Percentiles rank a stretch among this genome's conserved stretches.
These are phyloP conservation scores for Dictyostelium brefeldianum DNA, from an alignment of 78 protist species.

Conservation along the genomic window DNA sequence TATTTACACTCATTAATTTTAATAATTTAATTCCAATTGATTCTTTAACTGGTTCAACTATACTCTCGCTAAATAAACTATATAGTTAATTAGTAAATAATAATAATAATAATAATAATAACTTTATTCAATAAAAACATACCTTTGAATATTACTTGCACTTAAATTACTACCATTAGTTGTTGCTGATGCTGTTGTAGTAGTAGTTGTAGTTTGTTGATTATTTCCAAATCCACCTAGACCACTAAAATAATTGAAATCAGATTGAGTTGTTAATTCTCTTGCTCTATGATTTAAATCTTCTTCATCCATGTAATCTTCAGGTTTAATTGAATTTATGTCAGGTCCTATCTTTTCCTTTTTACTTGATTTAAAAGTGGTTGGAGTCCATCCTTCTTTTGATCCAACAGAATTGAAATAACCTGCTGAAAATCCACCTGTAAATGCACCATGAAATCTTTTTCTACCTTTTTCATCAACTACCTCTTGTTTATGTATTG, in stretches of 20 bases:
- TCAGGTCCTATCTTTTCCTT: background rate
- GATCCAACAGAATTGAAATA: conserved; percentile 97
- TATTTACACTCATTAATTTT: conserved; percentile 64
- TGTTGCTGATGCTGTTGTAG: background rate
- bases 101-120: background rate
- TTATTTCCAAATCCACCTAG: background rate
- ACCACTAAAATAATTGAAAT: conserved; percentile 54
- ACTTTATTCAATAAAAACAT: background rate
- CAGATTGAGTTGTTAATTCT: conserved; percentile 62
- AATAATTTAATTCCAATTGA: conserved; percentile 71
- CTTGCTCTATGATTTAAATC: conserved; percentile 69
- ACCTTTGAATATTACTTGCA: background rate
- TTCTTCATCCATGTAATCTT: conserved; percentile 96
- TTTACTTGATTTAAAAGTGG: conserved; percentile 78
- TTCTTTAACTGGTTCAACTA: conserved; percentile 39
- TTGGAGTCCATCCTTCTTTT: conserved; percentile 93
- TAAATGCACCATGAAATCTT: conserved; percentile 98
- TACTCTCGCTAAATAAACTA: conserved; percentile 23
- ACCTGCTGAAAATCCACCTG: conserved; percentile 98
- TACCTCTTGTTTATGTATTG: conserved; percentile 82
- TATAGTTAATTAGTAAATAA: background rate
- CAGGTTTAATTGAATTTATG: background rate
- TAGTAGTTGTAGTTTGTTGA: background rate
- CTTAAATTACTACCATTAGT: background rate
- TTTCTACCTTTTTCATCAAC: conserved; percentile 90